These are phyloP conservation scores for Geotrichum carabidarum DNA, from an alignment of 1,139 yeast genomes.

Conservation along the genomic window DNA sequence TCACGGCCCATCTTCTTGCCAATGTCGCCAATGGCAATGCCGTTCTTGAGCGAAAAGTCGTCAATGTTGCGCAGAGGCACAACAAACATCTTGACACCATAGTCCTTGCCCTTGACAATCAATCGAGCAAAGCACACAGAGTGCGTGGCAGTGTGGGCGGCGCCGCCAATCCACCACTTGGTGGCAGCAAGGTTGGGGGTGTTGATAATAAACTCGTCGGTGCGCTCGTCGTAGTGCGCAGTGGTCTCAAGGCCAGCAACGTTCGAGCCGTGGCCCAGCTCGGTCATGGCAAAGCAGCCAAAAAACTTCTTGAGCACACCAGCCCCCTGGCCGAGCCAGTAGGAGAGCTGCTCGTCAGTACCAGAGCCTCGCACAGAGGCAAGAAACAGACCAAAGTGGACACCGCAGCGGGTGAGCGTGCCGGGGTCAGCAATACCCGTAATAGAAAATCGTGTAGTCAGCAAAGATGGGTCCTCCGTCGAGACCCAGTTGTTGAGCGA, in stretches of 20 bases:
- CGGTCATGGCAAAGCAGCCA: conserved; percentile 93
- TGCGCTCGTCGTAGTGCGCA: conserved; percentile 63
- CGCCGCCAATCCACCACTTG: conserved; percentile 98
- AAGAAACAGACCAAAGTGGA: conserved; percentile 64
- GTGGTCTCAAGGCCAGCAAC: conserved; percentile 87
- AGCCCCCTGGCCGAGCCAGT: conserved; percentile 74
- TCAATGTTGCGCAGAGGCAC: conserved; percentile 75
- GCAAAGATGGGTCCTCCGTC: conserved; percentile 19
- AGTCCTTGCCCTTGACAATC: conserved; percentile 71
- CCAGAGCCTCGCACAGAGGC: conserved; percentile 67
- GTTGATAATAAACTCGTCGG: conserved; percentile 64
- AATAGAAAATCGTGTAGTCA: conserved; percentile 36
- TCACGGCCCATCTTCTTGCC: conserved; percentile 90
- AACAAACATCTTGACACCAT: conserved; percentile 86
- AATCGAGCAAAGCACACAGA: conserved; percentile 73
- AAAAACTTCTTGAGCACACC: conserved; percentile 57
- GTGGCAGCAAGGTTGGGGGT: conserved; percentile 90
- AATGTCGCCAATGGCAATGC: conserved; percentile 79
- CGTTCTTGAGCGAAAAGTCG: conserved; percentile 63
- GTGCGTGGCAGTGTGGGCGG: conserved; percentile 90
- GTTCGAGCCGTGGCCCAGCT: conserved; percentile 86
- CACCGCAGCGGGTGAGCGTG: conserved; percentile 59
- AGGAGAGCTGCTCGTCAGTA: conserved; percentile 51
- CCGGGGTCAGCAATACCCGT: conserved; percentile 50
- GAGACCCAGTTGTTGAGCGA: conserved; percentile 46